Base-by-base conservation (phyloP, 352 stramenopile genomes). In the Phytophthora fragariae region DNA sequence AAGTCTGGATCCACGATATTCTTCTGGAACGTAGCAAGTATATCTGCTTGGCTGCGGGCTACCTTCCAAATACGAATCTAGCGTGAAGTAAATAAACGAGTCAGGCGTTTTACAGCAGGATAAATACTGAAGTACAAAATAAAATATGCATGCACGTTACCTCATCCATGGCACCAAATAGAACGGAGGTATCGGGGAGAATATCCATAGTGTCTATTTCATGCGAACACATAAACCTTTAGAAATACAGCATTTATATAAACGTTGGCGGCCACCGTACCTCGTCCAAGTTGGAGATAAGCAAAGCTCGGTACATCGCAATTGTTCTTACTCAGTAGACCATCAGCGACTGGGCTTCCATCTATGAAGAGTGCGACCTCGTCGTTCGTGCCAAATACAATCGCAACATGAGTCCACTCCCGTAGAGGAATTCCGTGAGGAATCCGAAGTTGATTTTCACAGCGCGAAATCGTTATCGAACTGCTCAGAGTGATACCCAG, bases 131-230 rank as follows among this genome's bases (percentile, higher is more conserved):
- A 21, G 19, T 21, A 27, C 19, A 54, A 15, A 54, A 31, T 29
- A 54, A 15, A 54, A 17, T 6, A 29, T 54, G 10, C 19, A 54
- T 14, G 47, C 17, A 29, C 17, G 10, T 4, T 77, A 89, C 83
- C 62, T 89, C 84, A 52, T 91, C 83, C 47, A 91, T 78, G 17
- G 52, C 53, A 5, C 83, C 83, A 19, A 57, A 49, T 19, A 88
- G 82, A 9, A 59, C 29, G n/a, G 61, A 57, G 8, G 68, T 65
- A 9, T 62, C 57, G 14, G 52, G 31, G 39, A 62, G 29, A 49
- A 81, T 54, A 1, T 29, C 52, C 27, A 84, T 71, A 17, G 72
- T 64, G 61, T 81, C 75, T 79, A 62, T 33, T 14, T 5, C 50
- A 57, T 11, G 24, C 24, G 21, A 57, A 29, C n/a, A 54, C 50